phyloP scores from a whole-genome alignment of 2,329 filamentous ascomycete genomes.

The Aspergillus pseudoglaucus region DNA sequence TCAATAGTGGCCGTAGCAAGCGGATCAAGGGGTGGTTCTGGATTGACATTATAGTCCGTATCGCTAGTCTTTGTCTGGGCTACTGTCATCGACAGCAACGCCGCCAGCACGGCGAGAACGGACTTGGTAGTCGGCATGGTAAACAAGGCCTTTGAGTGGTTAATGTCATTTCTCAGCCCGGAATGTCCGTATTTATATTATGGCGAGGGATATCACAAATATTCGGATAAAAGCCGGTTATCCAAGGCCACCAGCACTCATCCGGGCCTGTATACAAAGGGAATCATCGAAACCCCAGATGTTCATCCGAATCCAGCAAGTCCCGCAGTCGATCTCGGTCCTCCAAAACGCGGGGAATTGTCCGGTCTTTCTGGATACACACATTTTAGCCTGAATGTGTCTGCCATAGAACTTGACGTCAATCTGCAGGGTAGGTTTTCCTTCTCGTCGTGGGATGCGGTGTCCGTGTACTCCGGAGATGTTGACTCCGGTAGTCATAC shows the following conservation, averaged over 20 bases:
- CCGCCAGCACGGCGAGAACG: slow-evolving; percentile 14
- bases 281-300: slow-evolving; percentile 5
- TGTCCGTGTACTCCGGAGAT: too few species aligned
- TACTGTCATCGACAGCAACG: slow-evolving; percentile 15
- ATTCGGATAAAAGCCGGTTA: slow-evolving; percentile 3
- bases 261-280: not conserved
- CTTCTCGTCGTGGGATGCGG: too few species aligned
- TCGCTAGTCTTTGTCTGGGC: slow-evolving; percentile 23
- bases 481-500: too few species aligned
- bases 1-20: slow-evolving; percentile 11
- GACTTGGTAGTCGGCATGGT: slow-evolving; percentile 13
- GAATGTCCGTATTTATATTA: not conserved
- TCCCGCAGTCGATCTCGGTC: slow-evolving; percentile 15
- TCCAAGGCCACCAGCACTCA: not conserved
- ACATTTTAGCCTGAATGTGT: not conserved
- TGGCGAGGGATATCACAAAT: not conserved
- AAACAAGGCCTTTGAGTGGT: not conserved
- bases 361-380: not conserved
- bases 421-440: too few species aligned
- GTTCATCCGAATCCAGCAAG: slow-evolving; percentile 11
- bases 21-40: slow-evolving; percentile 13
- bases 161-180: not conserved
- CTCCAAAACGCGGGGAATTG: not conserved
- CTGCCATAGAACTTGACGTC: too few species aligned
- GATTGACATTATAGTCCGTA: slow-evolving; percentile 22